phyloP scores from a whole-genome alignment of 2,329 filamentous ascomycete species.

The Trichophyton verrucosum region DNA sequence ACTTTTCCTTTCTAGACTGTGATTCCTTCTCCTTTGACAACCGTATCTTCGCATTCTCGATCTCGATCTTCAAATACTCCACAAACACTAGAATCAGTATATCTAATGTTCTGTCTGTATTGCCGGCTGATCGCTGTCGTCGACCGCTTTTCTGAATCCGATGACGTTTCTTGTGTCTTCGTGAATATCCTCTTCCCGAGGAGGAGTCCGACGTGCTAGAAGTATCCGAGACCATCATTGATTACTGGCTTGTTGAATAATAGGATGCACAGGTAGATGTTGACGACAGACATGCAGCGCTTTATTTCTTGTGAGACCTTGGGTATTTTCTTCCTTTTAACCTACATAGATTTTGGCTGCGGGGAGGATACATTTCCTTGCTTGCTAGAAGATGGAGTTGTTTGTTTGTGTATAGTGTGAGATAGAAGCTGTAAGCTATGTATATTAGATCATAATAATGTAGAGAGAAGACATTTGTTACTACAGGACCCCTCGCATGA shows the following conservation, averaged over 20 bases:
- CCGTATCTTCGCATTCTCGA: slow-evolving; percentile 6
- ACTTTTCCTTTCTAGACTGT: background rate
- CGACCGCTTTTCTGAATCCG: background rate
- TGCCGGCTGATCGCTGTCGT: background rate
- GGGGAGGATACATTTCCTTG: background rate
- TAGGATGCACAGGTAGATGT: background rate
- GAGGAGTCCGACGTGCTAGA: background rate
- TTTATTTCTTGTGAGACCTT: background rate
- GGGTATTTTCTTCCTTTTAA: background rate
- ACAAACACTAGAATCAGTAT: background rate
- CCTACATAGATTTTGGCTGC: background rate
- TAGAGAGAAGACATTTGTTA: background rate
- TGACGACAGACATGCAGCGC: background rate
- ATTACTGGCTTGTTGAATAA: background rate
- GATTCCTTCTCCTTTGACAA: slow-evolving; percentile 5
- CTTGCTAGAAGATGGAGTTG: background rate
- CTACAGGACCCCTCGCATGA: too few species aligned
- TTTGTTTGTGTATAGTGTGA: background rate
- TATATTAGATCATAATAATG: background rate
- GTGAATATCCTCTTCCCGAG: background rate
- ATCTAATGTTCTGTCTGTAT: background rate
- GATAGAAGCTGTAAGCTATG: background rate
- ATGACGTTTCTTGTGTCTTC: background rate
- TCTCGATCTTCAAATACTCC: slow-evolving; percentile 6
- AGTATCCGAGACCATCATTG: background rate